Conservation (phyloP, 805 yeast genomes). For the Jamesozyma jinghongensis region DNA sequence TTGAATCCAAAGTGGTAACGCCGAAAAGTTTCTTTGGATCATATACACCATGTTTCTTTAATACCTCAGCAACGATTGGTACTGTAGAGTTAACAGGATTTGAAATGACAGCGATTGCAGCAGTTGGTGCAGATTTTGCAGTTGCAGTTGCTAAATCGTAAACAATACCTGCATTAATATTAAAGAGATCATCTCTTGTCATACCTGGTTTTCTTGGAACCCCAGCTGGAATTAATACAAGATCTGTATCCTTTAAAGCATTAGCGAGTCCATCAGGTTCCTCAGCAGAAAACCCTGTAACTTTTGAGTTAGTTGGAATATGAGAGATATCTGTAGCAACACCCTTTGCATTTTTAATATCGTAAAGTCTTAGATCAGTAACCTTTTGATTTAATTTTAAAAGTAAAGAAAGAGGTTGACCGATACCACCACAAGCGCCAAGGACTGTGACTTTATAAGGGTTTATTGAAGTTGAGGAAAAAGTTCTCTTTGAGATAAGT, state of each 20-base stretch:
- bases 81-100: conserved; percentile 98
- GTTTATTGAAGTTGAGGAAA: conserved; percentile 55
- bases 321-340: conserved; percentile 95
- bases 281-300: conserved; percentile 81
- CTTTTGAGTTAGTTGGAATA: conserved; percentile 84
- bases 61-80: conserved; percentile 90
- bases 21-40: conserved; percentile 89
- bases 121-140: conserved; percentile 77
- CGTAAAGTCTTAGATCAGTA: conserved; percentile 77
- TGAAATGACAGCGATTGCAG: conserved; percentile 72
- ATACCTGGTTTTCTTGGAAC: conserved; percentile 98
- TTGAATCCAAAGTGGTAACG: conserved; percentile 89
- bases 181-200: conserved; percentile 96
- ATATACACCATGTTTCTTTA: conserved; percentile 77
- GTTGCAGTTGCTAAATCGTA: conserved; percentile 82
- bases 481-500: conserved; percentile 47
- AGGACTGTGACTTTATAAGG: conserved; percentile 73
- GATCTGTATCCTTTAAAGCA: conserved; percentile 65
- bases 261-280: conserved; percentile 54
- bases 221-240: conserved; percentile 93
- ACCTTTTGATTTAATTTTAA: conserved; percentile 84
- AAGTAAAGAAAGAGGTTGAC: conserved; percentile 77
- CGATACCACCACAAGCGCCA: conserved; percentile 93
- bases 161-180: conserved; percentile 92
- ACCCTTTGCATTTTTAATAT: conserved; percentile 88